These are phyloP conservation scores for Cyberlindnera mississippiensis DNA, from an alignment of 805 yeast genomes.

Conservation along the genomic window DNA sequence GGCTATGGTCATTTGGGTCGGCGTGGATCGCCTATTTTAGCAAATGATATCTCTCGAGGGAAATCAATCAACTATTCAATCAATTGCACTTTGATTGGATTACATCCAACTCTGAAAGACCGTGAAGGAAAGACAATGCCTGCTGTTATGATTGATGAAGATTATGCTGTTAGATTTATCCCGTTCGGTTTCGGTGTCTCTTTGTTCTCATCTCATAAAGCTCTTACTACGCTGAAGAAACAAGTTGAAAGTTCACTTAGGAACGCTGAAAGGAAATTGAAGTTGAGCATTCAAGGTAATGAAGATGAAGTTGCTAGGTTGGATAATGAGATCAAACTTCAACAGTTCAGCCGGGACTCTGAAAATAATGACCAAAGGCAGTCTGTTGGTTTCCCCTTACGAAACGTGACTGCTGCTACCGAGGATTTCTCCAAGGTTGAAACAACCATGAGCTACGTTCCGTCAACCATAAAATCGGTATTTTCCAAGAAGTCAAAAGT, in stretches of 20 bases:
- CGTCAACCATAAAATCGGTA: not conserved
- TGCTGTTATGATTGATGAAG: slow-evolving; percentile 32
- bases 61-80: slow-evolving; percentile 47
- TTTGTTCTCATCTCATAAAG: slow-evolving; percentile 16
- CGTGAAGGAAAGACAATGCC: slow-evolving; percentile 16
- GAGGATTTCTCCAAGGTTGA: slow-evolving; percentile 22
- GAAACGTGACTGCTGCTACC: slow-evolving; percentile 17
- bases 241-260: slow-evolving; percentile 14
- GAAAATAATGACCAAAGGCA: not conserved
- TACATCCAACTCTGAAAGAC: slow-evolving; percentile 27
- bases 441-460: slow-evolving; percentile 10
- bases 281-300: slow-evolving; percentile 16
- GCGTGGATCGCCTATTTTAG: slow-evolving; percentile 51
- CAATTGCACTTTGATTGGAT: slow-evolving; percentile 54
- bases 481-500: slow-evolving; percentile 3
- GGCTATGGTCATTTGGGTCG: slow-evolving; percentile 50
- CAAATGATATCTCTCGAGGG: slow-evolving; percentile 46
- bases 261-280: slow-evolving; percentile 19
- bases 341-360: slow-evolving; percentile 13
- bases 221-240: slow-evolving; percentile 11
- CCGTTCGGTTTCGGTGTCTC: slow-evolving; percentile 36
- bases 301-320: slow-evolving; percentile 19
- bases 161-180: slow-evolving; percentile 35
- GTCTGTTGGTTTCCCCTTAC: slow-evolving; percentile 20
- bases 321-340: slow-evolving; percentile 18